Evolutionary conservation across 108 stramenopile genomes (phyloP).

Genomic region (Asterionellopsis glacialis): DNA sequence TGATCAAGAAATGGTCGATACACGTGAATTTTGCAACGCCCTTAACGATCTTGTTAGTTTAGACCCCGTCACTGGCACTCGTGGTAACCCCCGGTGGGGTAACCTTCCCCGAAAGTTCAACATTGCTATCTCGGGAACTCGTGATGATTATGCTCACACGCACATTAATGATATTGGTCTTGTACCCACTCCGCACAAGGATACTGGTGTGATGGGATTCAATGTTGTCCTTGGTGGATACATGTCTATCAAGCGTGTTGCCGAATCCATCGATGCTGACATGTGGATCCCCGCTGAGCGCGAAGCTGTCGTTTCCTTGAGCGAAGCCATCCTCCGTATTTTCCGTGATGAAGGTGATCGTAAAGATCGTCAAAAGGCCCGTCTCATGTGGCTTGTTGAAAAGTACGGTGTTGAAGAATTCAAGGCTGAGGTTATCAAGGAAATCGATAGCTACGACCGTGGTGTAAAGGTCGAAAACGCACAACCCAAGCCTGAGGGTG

Average conservation of each 20-base stretch:
- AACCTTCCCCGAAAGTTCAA: slow-evolving; percentile 94
- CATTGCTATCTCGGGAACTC: slow-evolving; percentile 85
- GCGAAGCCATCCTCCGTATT: slow-evolving; percentile 76
- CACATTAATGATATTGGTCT: slow-evolving; percentile 95
- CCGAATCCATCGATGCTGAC: slow-evolving; percentile 66
- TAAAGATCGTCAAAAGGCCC: slow-evolving; percentile 83
- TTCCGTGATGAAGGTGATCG: slow-evolving; percentile 90
- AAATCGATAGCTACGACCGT: slow-evolving; percentile 66
- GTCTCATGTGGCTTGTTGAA: slow-evolving; percentile 92
- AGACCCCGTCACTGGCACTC: slow-evolving; percentile 64
- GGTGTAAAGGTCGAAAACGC: slow-evolving; percentile 55
- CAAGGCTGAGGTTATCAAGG: slow-evolving; percentile 59
- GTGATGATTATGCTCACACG: slow-evolving; percentile 92
- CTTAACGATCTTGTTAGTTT: slow-evolving; percentile 81
- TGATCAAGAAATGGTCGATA: slow-evolving; percentile 87
- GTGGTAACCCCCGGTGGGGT: slow-evolving; percentile 83
- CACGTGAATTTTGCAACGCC: slow-evolving; percentile 74
- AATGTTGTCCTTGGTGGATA: slow-evolving; percentile 93
- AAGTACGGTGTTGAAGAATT: slow-evolving; percentile 84
- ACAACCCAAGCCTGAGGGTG: slow-evolving; percentile 46
- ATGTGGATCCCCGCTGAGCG: slow-evolving; percentile 88
- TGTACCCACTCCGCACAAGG: slow-evolving; percentile 54
- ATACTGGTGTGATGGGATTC: slow-evolving; percentile 89
- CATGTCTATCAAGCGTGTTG: slow-evolving; percentile 90
- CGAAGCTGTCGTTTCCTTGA: slow-evolving; percentile 70